These are phyloP conservation scores for Paramecium biaurelia DNA, from an alignment of 73 alveolate genomes.

Conservation along the genomic window DNA sequence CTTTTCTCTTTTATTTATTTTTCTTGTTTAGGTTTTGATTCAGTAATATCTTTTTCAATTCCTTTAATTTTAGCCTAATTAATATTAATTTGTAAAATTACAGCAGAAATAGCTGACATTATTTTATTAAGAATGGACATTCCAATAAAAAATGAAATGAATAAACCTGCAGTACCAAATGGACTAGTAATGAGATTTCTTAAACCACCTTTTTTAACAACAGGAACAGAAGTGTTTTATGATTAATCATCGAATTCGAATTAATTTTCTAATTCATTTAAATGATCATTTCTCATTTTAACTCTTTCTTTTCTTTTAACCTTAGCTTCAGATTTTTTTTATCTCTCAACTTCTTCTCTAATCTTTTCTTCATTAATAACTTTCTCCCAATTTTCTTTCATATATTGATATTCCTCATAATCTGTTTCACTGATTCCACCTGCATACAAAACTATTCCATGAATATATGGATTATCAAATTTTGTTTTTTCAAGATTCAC, in stretches of 20 bases:
- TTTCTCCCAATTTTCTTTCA: constrained; percentile 27
- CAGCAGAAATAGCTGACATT: not conserved
- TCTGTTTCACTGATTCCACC: constrained; percentile 51
- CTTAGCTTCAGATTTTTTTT: constrained; percentile 9
- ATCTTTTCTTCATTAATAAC: not conserved
- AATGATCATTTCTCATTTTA: constrained; percentile 39
- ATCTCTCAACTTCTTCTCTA: not conserved
- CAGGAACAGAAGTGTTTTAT: not conserved
- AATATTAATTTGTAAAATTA: not conserved
- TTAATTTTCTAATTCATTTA: constrained; percentile 31
- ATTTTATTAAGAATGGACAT: not conserved
- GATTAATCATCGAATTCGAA: constrained; percentile 1
- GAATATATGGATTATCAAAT: constrained; percentile 78
- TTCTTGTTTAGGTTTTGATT: not conserved
- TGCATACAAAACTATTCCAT: constrained; percentile 69
- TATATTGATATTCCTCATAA: not conserved
- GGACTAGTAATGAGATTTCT: not conserved
- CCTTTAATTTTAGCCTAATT: not conserved
- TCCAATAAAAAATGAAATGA: not conserved
- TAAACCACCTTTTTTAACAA: not conserved
- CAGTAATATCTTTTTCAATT: not conserved
- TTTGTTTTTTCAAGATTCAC: constrained; percentile 71
- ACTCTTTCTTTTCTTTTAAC: constrained; percentile 43
- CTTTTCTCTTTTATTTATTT: not conserved
- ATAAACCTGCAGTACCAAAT: not conserved